These are phyloP conservation scores for Onygenales sp. DNA, from an alignment of 2,329 filamentous ascomycete species.

Conservation along the genomic window DNA sequence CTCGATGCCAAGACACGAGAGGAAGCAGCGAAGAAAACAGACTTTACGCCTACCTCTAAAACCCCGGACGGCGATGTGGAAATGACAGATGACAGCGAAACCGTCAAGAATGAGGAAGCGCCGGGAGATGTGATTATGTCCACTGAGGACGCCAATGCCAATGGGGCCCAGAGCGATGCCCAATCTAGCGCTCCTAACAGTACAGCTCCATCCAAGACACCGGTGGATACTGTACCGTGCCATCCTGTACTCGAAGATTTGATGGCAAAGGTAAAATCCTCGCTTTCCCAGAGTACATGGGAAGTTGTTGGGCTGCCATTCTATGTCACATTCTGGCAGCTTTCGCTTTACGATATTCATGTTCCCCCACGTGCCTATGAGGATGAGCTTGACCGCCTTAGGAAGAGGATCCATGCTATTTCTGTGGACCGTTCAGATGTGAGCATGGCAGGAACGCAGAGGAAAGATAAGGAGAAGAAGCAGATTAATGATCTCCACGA, in stretches of 20 bases:
- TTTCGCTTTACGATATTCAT: slow-evolving; percentile 71
- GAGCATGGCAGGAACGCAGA: slow-evolving; percentile 54
- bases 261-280: slow-evolving; percentile 56
- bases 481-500: slow-evolving; percentile 59
- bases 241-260: slow-evolving; percentile 66
- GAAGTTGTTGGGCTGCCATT: slow-evolving; percentile 67
- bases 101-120: slow-evolving; percentile 25
- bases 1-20: slow-evolving; percentile 24
- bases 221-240: slow-evolving; percentile 41
- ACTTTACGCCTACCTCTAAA: slow-evolving; percentile 13
- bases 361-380: slow-evolving; percentile 71
- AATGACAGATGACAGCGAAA: slow-evolving; percentile 24
- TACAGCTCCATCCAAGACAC: slow-evolving; percentile 19
- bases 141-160: slow-evolving; percentile 11
- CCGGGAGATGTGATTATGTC: slow-evolving; percentile 10
- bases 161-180: slow-evolving; percentile 2
- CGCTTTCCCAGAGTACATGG: slow-evolving; percentile 56
- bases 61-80: slow-evolving; percentile 17
- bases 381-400: slow-evolving; percentile 60
- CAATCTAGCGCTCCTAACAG: slow-evolving; percentile 11
- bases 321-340: slow-evolving; percentile 85
- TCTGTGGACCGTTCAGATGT: slow-evolving; percentile 65
- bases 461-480: slow-evolving; percentile 62
- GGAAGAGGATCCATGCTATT: slow-evolving; percentile 57
- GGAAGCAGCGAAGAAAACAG: slow-evolving; percentile 19